A percentile compares a stretch with the other conserved stretches of the same genome.
These are phyloP conservation scores for Aspergillus novoparasiticus DNA, from an alignment of 2,329 filamentous ascomycete species.

Conservation along the genomic window DNA sequence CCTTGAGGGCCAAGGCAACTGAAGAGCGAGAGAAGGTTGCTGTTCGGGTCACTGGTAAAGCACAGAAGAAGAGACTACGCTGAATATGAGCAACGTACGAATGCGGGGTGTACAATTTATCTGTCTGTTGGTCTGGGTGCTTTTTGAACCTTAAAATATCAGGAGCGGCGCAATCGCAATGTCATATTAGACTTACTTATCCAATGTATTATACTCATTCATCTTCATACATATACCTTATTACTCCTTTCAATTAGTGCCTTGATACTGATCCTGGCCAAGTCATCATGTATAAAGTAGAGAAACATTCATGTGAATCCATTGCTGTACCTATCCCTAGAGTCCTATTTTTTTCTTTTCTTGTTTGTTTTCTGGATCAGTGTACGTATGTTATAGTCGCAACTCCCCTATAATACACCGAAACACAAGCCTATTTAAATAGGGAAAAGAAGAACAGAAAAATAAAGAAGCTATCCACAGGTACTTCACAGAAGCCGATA, in stretches of 20 bases:
- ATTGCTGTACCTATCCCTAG: not conserved
- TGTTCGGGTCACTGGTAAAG: slow-evolving; percentile 17
- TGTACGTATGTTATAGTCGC: slow-evolving; percentile 3
- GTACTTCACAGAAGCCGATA: slow-evolving; percentile 1
- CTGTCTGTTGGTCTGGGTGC: slow-evolving; percentile 12
- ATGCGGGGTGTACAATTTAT: slow-evolving; percentile 7
- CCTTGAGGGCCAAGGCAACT: slow-evolving; percentile 24
- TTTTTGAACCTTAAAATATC: slow-evolving; percentile 32
- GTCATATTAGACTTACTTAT: slow-evolving; percentile 27
- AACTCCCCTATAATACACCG: slow-evolving; percentile 10
- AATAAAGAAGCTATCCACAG: slow-evolving; percentile 2
- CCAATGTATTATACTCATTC: slow-evolving; percentile 29
- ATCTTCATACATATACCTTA: slow-evolving; percentile 1
- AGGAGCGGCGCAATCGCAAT: slow-evolving; percentile 37
- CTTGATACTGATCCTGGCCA: not conserved
- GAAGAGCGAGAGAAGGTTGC: slow-evolving; percentile 27
- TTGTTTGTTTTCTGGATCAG: not conserved
- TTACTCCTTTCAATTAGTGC: not conserved
- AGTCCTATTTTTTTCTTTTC: not conserved
- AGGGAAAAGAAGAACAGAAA: slow-evolving; percentile 1
- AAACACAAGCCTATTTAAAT: slow-evolving; percentile 5
- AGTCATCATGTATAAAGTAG: not conserved
- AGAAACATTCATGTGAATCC: not conserved
- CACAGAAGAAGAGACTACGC: slow-evolving; percentile 21
- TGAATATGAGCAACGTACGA: slow-evolving; percentile 10